Evolutionary conservation across 1,139 yeast species (phyloP).

Genomic region (Yamadazyma atmosphaerica): DNA sequence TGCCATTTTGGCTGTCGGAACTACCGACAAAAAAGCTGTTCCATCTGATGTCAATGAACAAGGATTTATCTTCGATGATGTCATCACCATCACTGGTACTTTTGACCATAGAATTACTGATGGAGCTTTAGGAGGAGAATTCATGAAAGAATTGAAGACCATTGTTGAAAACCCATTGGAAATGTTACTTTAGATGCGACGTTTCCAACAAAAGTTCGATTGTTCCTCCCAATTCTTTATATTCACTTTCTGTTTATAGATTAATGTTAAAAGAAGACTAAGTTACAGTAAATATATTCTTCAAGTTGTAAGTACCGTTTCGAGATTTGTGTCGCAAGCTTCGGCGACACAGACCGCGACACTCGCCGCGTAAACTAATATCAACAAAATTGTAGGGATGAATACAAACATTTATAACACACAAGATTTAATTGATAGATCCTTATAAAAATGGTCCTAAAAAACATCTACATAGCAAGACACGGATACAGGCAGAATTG

Average conservation of each 20-base stretch:
- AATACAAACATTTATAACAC: too few species aligned
- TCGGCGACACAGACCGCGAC: background rate
- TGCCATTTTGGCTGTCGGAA: constrained; percentile 91
- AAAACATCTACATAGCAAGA: constrained; percentile 52
- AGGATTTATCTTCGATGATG: constrained; percentile 90
- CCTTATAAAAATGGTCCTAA: constrained; percentile 36
- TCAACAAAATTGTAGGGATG: too few species aligned
- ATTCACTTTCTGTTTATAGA: constrained; percentile 1
- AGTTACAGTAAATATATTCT: too few species aligned
- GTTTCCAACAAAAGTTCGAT: background rate
- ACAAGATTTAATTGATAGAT: too few species aligned
- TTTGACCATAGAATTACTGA: constrained; percentile 97
- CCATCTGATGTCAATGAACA: constrained; percentile 89
- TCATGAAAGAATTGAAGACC: constrained; percentile 87
- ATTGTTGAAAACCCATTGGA: constrained; percentile 95
- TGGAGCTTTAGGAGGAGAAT: constrained; percentile 98
- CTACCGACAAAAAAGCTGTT: constrained; percentile 88
- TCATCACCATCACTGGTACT: constrained; percentile 90
- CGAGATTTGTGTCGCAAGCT: background rate
- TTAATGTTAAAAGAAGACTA: background rate
- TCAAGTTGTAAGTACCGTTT: too few species aligned
- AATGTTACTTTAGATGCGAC: constrained; percentile 62
- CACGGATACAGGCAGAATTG: constrained; percentile 85
- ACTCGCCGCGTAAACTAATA: background rate
- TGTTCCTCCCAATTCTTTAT: background rate